These are phyloP conservation scores for Calonectria naviculata DNA, from an alignment of 2,329 filamentous ascomycete species.

Conservation along the genomic window DNA sequence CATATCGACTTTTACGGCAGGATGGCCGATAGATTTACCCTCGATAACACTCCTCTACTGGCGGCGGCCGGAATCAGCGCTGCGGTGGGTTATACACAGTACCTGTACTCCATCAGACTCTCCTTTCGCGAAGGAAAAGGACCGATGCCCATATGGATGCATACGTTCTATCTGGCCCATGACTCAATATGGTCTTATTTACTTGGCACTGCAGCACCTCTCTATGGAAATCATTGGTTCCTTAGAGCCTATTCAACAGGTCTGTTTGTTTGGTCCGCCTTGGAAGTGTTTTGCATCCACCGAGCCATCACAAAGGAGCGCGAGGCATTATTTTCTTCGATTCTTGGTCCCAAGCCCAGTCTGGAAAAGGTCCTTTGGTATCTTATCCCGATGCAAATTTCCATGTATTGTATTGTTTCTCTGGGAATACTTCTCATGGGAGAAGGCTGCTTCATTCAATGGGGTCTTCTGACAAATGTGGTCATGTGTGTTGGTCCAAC, in stretches of 20 bases:
- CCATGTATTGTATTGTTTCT: slow-evolving; percentile 1
- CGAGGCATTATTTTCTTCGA: background rate
- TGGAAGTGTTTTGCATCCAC: slow-evolving; percentile 8
- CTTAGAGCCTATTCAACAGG: background rate
- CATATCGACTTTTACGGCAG: background rate
- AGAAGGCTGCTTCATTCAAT: slow-evolving; percentile 7
- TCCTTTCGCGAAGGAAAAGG: slow-evolving; percentile 10
- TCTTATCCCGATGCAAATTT: background rate
- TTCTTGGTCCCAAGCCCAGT: background rate
- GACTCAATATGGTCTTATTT: slow-evolving; percentile 2
- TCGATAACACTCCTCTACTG: background rate
- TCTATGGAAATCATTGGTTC: slow-evolving; percentile 11
- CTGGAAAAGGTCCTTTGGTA: background rate
- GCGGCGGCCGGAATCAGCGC: background rate
- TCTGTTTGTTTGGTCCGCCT: background rate
- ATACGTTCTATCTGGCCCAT: slow-evolving; percentile 9
- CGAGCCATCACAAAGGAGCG: background rate
- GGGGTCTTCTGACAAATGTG: slow-evolving; percentile 16
- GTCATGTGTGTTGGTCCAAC: slow-evolving; percentile 9
- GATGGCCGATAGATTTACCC: background rate
- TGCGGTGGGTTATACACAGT: slow-evolving; percentile 4
- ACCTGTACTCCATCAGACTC: slow-evolving; percentile 14
- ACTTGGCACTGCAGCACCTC: background rate
- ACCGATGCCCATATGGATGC: slow-evolving; percentile 21
- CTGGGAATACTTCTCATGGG: slow-evolving; percentile 8